Conservation (phyloP, 805 yeast species). For the Priceomyces fermenticarens region DNA sequence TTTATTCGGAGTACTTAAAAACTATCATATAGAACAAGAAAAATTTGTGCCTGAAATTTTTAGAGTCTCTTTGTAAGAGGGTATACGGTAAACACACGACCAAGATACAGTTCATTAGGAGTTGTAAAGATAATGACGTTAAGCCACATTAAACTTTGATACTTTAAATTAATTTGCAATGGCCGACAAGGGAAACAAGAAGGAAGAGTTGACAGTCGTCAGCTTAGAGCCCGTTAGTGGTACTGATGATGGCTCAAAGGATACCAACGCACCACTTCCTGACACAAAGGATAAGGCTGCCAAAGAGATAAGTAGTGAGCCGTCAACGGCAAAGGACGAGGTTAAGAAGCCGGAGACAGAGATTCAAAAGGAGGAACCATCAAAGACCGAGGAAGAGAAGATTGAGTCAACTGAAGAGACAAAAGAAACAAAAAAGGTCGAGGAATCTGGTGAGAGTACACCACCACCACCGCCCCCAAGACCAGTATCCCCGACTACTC, state of each 20-base stretch:
- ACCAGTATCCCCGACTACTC: constrained; percentile 59
- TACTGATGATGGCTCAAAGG: constrained; percentile 10
- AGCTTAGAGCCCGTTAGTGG: constrained; percentile 32
- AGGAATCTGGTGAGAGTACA: constrained; percentile 11
- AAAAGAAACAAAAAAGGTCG: constrained; percentile 3
- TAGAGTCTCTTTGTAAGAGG: background rate
- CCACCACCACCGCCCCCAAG: constrained; percentile 46
- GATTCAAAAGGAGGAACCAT: background rate
- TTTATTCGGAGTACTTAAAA: constrained; percentile 28
- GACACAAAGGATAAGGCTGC: background rate
- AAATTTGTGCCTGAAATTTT: background rate
- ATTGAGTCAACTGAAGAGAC: background rate
- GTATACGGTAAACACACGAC: background rate
- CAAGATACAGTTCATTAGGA: background rate
- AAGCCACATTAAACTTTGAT: background rate
- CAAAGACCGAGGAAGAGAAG: background rate
- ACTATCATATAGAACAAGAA: constrained; percentile 22
- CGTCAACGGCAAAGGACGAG: constrained; percentile 6
- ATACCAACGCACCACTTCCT: background rate
- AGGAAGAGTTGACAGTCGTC: constrained; percentile 27
- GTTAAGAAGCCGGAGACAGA: constrained; percentile 1
- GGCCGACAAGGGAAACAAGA: constrained; percentile 6
- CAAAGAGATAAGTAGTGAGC: background rate
- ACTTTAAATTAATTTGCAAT: background rate
- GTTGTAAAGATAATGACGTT: background rate